Percentiles rank a stretch among this genome's conserved stretches.
Conservation (phyloP, 78 protist species). For the Neovahlkampfia damariscottae region DNA sequence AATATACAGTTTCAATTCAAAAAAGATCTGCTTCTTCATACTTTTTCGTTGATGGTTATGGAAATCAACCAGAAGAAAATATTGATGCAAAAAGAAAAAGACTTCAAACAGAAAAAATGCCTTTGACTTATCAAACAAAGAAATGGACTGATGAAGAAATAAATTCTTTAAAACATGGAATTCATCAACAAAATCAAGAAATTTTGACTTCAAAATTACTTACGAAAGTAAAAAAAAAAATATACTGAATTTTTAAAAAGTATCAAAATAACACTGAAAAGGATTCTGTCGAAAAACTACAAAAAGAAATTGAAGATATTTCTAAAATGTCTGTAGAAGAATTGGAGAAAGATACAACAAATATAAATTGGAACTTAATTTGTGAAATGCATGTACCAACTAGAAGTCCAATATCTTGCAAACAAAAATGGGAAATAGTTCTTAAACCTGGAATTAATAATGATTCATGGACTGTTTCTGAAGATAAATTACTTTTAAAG, state of each 20-base stretch:
- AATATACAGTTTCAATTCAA: neutral
- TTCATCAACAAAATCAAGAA: conserved; percentile 8
- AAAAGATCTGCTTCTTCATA: neutral
- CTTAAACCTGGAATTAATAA: conserved; percentile 15
- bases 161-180: neutral
- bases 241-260: neutral
- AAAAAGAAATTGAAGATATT: neutral
- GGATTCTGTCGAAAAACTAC: neutral
- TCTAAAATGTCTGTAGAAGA: neutral
- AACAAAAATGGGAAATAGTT: conserved; percentile 22
- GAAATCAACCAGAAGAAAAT: neutral
- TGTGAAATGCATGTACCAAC: neutral
- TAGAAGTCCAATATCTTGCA: conserved; percentile 24
- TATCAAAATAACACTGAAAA: neutral
- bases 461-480: conserved; percentile 11
- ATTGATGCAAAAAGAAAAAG: neutral
- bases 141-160: conserved; percentile 21
- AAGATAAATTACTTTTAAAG: neutral
- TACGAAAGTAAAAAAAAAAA: too few species aligned
- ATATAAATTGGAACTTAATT: conserved; percentile 20
- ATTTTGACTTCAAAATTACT: neutral
- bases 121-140: neutral
- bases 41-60: neutral
- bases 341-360: neutral
- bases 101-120: neutral